Conservation (phyloP, 495 filamentous ascomycete genomes). For the Hypoxylon fragiforme region DNA sequence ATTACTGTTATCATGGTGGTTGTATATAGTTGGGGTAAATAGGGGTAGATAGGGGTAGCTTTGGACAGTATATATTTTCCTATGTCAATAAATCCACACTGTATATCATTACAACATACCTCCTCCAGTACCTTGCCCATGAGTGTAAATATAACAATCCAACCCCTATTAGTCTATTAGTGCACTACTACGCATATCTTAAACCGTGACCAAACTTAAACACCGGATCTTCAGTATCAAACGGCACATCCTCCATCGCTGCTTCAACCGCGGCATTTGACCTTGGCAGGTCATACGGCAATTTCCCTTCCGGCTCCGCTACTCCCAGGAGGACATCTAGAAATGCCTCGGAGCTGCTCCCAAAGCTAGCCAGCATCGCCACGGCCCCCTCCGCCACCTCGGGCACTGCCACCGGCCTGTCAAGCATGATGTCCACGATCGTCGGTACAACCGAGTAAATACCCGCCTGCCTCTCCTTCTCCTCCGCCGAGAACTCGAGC, state of each 20-base stretch:
- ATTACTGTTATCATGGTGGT: too few relatives aligned
- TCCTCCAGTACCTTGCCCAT: too few relatives aligned
- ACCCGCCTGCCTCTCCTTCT: constrained; percentile 37
- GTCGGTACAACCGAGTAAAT: constrained; percentile 37
- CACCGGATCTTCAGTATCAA: constrained; percentile 29
- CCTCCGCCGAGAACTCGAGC: constrained; percentile 39
- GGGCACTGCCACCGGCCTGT: constrained; percentile 38
- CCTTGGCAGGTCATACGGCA: constrained; percentile 31
- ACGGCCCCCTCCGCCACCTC: constrained; percentile 31
- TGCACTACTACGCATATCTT: constrained; percentile 15
- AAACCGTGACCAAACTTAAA: constrained; percentile 32
- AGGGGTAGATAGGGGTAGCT: too few relatives aligned
- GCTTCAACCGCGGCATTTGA: constrained; percentile 23
- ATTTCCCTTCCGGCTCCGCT: constrained; percentile 25
- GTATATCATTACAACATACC: too few relatives aligned
- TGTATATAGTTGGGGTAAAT: too few relatives aligned
- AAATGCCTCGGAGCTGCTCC: constrained; percentile 36
- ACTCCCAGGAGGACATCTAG: constrained; percentile 37
- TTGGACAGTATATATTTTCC: too few relatives aligned
- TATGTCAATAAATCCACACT: too few relatives aligned
- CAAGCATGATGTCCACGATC: constrained; percentile 39
- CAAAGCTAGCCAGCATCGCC: constrained; percentile 38
- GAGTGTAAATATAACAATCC: background rate
- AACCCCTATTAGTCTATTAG: background rate
- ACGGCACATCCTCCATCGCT: constrained; percentile 28